Conservation (phyloP, 345 rosid species). For the Gossypium raimondii region DNA sequence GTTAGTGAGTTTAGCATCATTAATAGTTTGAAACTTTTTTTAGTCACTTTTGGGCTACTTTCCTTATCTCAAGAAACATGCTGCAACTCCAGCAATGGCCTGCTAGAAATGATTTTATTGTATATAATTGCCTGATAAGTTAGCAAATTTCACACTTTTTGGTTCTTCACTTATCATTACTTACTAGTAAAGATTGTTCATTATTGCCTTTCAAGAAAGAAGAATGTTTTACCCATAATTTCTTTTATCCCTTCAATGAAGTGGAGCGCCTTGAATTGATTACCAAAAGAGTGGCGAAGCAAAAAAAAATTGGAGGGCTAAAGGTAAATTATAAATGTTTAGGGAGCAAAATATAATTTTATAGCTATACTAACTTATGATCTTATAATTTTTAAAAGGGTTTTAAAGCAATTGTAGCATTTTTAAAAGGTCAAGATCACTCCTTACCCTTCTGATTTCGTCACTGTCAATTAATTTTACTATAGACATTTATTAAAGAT, state of each 20-base stretch:
- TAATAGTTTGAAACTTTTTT: constrained; percentile 50
- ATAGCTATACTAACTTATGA: too few relatives aligned
- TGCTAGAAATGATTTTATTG: neutral
- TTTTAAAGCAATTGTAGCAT: too few relatives aligned
- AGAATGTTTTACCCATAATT: neutral
- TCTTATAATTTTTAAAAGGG: too few relatives aligned
- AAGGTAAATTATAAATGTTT: too few relatives aligned
- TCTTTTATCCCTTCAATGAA: too few relatives aligned
- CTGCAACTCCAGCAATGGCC: neutral
- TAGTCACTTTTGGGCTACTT: constrained; percentile 27
- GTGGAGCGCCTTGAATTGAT: neutral
- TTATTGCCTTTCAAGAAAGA: neutral
- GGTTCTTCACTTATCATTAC: neutral
- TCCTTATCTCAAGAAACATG: constrained; percentile 23
- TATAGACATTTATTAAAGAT: too few relatives aligned
- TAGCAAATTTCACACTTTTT: neutral
- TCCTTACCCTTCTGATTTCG: too few relatives aligned
- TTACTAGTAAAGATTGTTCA: neutral
- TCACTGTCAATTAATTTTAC: too few relatives aligned
- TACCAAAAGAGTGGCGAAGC: too few relatives aligned
- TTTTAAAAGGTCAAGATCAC: too few relatives aligned
- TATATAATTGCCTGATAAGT: neutral
- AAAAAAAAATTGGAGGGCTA: too few relatives aligned
- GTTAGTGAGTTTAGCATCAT: constrained; percentile 78
- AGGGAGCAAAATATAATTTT: too few relatives aligned